phyloP scores from a whole-genome alignment of 2,329 filamentous ascomycete genomes.

The Niveomyces coronatus region DNA sequence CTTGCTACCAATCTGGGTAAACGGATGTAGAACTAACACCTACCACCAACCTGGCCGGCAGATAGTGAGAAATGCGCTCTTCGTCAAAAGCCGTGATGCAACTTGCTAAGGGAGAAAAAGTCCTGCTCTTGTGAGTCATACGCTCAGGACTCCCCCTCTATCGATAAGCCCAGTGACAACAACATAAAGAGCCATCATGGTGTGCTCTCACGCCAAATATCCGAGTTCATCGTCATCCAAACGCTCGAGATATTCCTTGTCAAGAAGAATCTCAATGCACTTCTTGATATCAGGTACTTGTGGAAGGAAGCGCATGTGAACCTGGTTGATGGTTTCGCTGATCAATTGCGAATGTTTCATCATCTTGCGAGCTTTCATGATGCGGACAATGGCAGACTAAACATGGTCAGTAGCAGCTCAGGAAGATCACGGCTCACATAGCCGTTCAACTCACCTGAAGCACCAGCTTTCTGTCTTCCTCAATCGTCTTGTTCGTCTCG shows the following conservation, averaged over 20 bases:
- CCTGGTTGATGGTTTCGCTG: slow-evolving; percentile 90
- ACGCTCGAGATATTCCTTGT: slow-evolving; percentile 97
- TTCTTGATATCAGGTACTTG: slow-evolving; percentile 97
- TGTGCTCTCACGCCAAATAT: slow-evolving; percentile 72
- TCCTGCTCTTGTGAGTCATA: too few species aligned
- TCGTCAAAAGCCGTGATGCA: too few species aligned
- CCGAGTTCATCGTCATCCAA: slow-evolving; percentile 89
- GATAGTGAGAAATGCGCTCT: too few species aligned
- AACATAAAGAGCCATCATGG: too few species aligned
- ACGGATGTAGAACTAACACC: too few species aligned
- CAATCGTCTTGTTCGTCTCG: slow-evolving; percentile 98
- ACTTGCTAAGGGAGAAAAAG: too few species aligned
- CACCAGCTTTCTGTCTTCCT: slow-evolving; percentile 92
- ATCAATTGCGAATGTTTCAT: slow-evolving; percentile 97
- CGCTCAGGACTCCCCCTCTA: too few species aligned
- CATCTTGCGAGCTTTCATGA: slow-evolving; percentile 99
- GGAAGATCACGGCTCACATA: not conserved
- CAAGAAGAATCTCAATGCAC: slow-evolving; percentile 94
- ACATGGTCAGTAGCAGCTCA: slow-evolving; percentile 17
- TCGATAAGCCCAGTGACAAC: too few species aligned
- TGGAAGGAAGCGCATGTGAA: slow-evolving; percentile 83
- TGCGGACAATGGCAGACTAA: slow-evolving; percentile 94
- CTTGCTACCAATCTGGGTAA: too few species aligned
- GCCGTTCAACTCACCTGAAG: slow-evolving; percentile 65
- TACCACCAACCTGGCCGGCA: too few species aligned